These are phyloP conservation scores for Niebla homalea DNA, from an alignment of 495 filamentous ascomycete species.

Conservation along the genomic window DNA sequence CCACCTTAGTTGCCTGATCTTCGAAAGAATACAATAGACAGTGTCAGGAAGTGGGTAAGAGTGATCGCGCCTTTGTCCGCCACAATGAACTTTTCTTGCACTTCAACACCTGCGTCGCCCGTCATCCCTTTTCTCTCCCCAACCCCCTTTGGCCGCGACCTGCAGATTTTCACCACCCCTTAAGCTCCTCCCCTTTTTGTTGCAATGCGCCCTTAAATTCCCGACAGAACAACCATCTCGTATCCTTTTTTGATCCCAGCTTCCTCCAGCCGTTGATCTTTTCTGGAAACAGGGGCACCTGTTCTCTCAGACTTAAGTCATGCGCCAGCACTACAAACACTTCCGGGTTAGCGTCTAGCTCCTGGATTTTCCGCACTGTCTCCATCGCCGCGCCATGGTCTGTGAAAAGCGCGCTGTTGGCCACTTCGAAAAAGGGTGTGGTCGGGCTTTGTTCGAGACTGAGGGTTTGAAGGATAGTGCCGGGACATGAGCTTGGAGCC, in stretches of 20 bases:
- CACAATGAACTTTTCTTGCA: too few species aligned
- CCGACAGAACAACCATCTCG: constrained; percentile 4
- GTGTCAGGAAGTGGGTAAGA: too few species aligned
- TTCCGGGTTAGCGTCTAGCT: constrained; percentile 7
- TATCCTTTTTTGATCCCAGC: background rate
- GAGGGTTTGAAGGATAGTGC: background rate
- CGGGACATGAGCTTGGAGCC: background rate
- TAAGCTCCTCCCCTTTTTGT: too few species aligned
- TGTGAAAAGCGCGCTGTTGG: background rate
- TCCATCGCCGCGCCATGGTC: constrained; percentile 1
- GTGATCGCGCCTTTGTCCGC: too few species aligned
- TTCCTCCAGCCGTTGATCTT: constrained; percentile 5
- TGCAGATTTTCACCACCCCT: too few species aligned
- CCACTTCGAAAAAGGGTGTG: background rate
- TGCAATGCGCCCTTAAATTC: background rate
- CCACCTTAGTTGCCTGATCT: too few species aligned
- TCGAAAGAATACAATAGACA: too few species aligned
- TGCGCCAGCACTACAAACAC: constrained; percentile 12
- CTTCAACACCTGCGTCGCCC: too few species aligned
- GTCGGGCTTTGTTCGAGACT: background rate
- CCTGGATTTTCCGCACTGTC: constrained; percentile 7
- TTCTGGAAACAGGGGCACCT: constrained; percentile 6
- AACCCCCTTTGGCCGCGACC: too few species aligned
- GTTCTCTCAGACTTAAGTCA: constrained; percentile 6
- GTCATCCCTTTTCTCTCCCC: too few species aligned